Evolutionary conservation across 2,329 filamentous ascomycete species (phyloP).

Genomic region (Exophiala xenobiotica): DNA sequence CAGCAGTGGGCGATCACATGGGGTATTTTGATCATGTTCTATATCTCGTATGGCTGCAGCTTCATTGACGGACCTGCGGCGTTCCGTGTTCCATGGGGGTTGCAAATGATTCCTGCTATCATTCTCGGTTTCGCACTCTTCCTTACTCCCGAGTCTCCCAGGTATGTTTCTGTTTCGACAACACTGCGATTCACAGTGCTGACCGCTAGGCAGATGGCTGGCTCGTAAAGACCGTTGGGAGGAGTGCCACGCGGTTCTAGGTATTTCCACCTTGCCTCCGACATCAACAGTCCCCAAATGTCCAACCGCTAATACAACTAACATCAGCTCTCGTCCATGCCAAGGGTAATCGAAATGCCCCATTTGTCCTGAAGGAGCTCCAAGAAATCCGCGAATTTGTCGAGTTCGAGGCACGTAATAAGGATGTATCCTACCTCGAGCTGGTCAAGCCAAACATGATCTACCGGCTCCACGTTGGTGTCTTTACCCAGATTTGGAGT

Average conservation of each 20-base stretch:
- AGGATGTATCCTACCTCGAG: constrained; percentile 69
- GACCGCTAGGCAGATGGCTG: constrained; percentile 58
- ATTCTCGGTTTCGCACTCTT: constrained; percentile 59
- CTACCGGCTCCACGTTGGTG: constrained; percentile 68
- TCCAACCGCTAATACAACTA: not conserved
- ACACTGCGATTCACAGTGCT: constrained; percentile 33
- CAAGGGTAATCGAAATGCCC: constrained; percentile 62
- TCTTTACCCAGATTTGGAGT: constrained; percentile 74
- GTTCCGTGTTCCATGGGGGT: constrained; percentile 65
- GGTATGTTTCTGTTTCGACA: constrained; percentile 58
- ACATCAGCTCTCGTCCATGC: constrained; percentile 55
- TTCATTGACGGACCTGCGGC: constrained; percentile 58
- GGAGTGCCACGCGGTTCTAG: constrained; percentile 50
- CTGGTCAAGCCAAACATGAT: constrained; percentile 72
- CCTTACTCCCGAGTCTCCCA: constrained; percentile 62
- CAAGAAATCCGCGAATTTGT: constrained; percentile 71
- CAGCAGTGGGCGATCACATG: constrained; percentile 76
- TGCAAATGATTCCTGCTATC: constrained; percentile 62
- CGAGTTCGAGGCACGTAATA: constrained; percentile 69
- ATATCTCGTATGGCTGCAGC: constrained; percentile 56
- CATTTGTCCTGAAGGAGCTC: constrained; percentile 67
- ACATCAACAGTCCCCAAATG: too few relatives aligned
- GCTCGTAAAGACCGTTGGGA: constrained; percentile 62
- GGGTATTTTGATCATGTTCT: constrained; percentile 65
- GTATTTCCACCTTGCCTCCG: not conserved